Percentiles rank a stretch among this genome's conserved stretches.
Evolutionary conservation across 495 filamentous ascomycete species (phyloP).

Genomic region (Aspergillus homomorphus): DNA sequence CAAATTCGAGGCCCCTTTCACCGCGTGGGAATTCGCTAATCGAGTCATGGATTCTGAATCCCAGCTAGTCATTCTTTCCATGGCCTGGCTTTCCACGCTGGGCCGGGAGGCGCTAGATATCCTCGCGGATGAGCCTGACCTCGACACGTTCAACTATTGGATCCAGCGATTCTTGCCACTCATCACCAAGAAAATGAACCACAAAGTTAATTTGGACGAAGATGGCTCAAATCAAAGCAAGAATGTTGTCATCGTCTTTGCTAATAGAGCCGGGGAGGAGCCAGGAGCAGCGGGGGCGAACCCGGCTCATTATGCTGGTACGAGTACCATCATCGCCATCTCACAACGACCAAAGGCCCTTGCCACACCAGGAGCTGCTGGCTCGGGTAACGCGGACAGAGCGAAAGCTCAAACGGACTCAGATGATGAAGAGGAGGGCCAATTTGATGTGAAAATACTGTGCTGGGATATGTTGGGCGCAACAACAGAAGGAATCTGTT

Average conservation of each 20-base stretch:
- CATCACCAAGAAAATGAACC: slow-evolving; percentile 49
- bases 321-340: slow-evolving; percentile 76
- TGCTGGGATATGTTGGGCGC: slow-evolving; percentile 49
- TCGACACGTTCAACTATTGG: slow-evolving; percentile 87
- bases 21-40: slow-evolving; percentile 81
- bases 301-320: slow-evolving; percentile 70
- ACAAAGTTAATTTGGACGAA: slow-evolving; percentile 27
- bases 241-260: slow-evolving; percentile 76
- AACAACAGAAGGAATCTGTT: slow-evolving; percentile 43
- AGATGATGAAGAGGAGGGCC: slow-evolving; percentile 19
- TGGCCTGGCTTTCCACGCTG: slow-evolving; percentile 78
- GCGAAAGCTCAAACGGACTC: slow-evolving; percentile 23
- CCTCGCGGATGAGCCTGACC: slow-evolving; percentile 59
- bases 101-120: slow-evolving; percentile 45
- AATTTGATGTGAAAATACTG: slow-evolving; percentile 41
- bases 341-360: slow-evolving; percentile 34
- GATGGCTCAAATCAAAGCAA: slow-evolving; percentile 21
- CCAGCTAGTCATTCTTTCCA: slow-evolving; percentile 73
- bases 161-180: slow-evolving; percentile 76
- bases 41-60: slow-evolving; percentile 63
- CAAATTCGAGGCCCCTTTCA: slow-evolving; percentile 72
- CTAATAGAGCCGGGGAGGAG: slow-evolving; percentile 77
- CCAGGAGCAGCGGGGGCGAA: slow-evolving; percentile 46
- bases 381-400: slow-evolving; percentile 32
- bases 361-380: background rate